Base-by-base conservation (phyloP, 2,329 filamentous ascomycete genomes). In the Lecanosticta acicola region DNA sequence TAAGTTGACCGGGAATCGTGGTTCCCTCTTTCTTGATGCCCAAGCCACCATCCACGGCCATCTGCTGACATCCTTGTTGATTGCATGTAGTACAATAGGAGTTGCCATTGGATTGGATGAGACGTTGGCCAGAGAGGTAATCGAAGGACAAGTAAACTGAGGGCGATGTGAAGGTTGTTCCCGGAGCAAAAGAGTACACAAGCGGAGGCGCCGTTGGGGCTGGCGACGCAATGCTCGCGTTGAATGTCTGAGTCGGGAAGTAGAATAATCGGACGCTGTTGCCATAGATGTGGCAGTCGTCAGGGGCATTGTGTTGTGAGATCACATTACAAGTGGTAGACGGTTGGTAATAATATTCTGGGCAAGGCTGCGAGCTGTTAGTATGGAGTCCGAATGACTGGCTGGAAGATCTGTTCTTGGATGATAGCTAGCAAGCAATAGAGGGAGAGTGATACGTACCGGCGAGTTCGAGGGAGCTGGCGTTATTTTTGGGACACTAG, bases 141-240 rank as follows among this genome's bases (percentile, higher is more conserved):
- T 56, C 50, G 35, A 52, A 57, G 13, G 51, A 54, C 11, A 57
- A 39, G 26, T 57, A 57, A 9, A 57, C 39, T 7, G 53, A 52
- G 10, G 54, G 54, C 36, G 53, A 55, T 9, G 54, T 57, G 39
- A 57, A 55, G 1, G 54, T 57, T 19, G 48, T 45, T 11, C 48
- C 50, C 3, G 41, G 49, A 9, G 47, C 45, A 24, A 45, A 53
- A 26, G 32, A 32, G 16, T 51, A 46, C 2, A 53, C 45, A 19
- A 50, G 5, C 43, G 3, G 21, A 17, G 44, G 45, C 13, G 36
- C 17, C 14, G 49, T 44, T 19, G 39, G 48, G 13, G 21, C 34
- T 10, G 38, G 33, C 24, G 24, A 26, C 32, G 33, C 13, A 4
- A 8, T 33, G n/a, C 26, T 33, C 29, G 35, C 26, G 24, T 45